A percentile compares a stretch with the other conserved stretches of the same genome.
These are phyloP conservation scores for Boletus semigastroideus DNA, from an alignment of 1,284 basidiomycete genomes.

Conservation along the genomic window DNA sequence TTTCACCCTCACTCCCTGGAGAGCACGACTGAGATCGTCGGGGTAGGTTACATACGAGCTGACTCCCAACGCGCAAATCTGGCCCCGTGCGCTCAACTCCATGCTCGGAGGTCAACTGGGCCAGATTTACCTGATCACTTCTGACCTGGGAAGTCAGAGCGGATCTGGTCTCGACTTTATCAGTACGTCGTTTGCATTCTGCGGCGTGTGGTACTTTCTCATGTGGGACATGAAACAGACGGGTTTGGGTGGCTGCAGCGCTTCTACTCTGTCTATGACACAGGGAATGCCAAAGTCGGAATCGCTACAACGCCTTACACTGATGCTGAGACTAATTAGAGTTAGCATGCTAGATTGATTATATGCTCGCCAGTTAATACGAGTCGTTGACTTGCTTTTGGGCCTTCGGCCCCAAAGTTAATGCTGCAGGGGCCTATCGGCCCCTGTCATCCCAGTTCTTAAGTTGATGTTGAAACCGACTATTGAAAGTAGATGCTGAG, in stretches of 20 bases:
- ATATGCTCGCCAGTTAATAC: no score
- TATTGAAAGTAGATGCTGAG: no score
- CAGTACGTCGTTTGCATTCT: slow-evolving; percentile 15
- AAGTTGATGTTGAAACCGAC: no score
- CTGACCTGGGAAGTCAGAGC: neutral
- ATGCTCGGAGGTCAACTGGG: neutral
- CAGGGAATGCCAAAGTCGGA: slow-evolving; percentile 30
- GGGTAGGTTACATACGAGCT: no score
- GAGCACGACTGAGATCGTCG: no score
- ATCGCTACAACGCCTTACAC: slow-evolving; percentile 35
- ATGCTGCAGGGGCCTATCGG: no score
- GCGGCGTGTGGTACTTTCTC: neutral
- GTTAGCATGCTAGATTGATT: no score
- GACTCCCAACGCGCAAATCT: neutral
- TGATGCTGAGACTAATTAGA: slow-evolving; percentile 30
- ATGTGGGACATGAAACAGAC: slow-evolving; percentile 20
- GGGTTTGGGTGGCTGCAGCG: slow-evolving; percentile 35
- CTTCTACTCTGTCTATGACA: slow-evolving; percentile 37
- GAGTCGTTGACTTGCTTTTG: no score
- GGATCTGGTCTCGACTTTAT: neutral
- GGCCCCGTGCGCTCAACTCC: neutral
- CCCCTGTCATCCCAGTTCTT: no score
- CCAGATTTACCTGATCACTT: neutral
- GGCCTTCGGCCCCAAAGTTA: no score
- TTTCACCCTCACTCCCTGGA: no score